Evolutionary conservation across 2,329 filamentous ascomycete genomes (phyloP).

Genomic region (Botryotinia convoluta): DNA sequence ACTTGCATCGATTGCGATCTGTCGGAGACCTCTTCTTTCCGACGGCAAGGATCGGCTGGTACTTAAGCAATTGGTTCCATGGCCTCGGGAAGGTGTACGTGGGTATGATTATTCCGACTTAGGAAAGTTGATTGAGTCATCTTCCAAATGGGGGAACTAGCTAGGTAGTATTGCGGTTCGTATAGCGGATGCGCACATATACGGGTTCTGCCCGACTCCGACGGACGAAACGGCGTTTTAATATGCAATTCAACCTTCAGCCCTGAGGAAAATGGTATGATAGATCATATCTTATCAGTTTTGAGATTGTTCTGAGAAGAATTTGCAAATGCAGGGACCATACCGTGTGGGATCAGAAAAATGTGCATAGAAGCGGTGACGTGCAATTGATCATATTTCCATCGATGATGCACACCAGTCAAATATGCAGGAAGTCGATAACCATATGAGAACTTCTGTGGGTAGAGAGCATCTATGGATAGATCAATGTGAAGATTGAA

Average conservation of each 20-base stretch:
- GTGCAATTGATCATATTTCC: not conserved
- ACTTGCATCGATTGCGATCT: not conserved
- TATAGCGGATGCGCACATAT: not conserved
- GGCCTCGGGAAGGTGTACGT: not conserved
- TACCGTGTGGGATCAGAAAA: not conserved
- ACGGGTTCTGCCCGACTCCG: not conserved
- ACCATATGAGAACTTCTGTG: not conserved
- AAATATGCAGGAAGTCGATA: not conserved
- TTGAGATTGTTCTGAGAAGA: not conserved
- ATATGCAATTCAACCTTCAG: not conserved
- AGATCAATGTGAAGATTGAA: not conserved
- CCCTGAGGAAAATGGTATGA: not conserved
- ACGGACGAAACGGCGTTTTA: not conserved
- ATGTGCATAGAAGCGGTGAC: conserved; percentile 5
- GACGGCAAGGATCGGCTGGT: not conserved
- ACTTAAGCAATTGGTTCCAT: not conserved
- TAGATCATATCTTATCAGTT: conserved; percentile 1
- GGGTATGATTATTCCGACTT: not conserved
- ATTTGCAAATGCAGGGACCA: conserved; percentile 7
- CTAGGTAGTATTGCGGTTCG: not conserved
- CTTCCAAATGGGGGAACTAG: not conserved
- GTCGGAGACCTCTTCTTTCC: not conserved
- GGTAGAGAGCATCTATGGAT: not conserved
- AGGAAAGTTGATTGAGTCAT: not conserved
- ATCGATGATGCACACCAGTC: conserved; percentile 2